Percentiles rank a stretch among this genome's conserved stretches.
phyloP scores from a whole-genome alignment of 257 asterid genomes.

The Fraxinus americana region DNA sequence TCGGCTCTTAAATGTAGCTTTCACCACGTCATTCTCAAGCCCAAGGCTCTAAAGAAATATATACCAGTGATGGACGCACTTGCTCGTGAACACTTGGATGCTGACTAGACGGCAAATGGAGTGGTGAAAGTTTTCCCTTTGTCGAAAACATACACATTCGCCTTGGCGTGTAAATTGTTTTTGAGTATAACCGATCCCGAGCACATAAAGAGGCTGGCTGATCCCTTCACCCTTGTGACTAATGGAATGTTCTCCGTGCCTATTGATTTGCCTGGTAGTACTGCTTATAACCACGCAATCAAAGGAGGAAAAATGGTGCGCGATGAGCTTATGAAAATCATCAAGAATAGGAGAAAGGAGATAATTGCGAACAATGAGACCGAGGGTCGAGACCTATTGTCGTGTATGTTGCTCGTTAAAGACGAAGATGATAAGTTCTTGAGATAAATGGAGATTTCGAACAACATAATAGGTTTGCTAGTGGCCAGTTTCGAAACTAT shows the following conservation, averaged over 20 bases:
- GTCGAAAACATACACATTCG: constrained; percentile 54
- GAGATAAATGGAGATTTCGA: constrained; percentile 66
- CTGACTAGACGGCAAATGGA: constrained; percentile 41
- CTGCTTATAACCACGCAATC: constrained; percentile 50
- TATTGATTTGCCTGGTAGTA: constrained; percentile 56
- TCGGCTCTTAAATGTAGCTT: constrained; percentile 44
- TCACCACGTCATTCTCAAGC: constrained; percentile 42
- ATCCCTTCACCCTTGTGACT: constrained; percentile 47
- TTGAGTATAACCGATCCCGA: constrained; percentile 39
- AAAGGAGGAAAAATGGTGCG: constrained; percentile 52
- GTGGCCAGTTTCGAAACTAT: constrained; percentile 65
- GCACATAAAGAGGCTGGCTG: constrained; percentile 39
- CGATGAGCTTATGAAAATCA: constrained; percentile 51
- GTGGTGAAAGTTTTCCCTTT: constrained; percentile 44
- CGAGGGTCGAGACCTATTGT: constrained; percentile 47
- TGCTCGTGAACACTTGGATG: constrained; percentile 47
- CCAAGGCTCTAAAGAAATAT: constrained; percentile 48
- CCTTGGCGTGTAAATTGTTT: constrained; percentile 48
- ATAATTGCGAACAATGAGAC: constrained; percentile 35
- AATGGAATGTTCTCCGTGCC: constrained; percentile 55
- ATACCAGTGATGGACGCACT: constrained; percentile 48
- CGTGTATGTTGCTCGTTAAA: constrained; percentile 51
- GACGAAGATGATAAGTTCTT: constrained; percentile 51
- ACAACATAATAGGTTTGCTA: constrained; percentile 44
- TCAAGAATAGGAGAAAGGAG: constrained; percentile 59